phyloP scores from a whole-genome alignment of 768 basidiomycete species.

The Phaffia australis region DNA sequence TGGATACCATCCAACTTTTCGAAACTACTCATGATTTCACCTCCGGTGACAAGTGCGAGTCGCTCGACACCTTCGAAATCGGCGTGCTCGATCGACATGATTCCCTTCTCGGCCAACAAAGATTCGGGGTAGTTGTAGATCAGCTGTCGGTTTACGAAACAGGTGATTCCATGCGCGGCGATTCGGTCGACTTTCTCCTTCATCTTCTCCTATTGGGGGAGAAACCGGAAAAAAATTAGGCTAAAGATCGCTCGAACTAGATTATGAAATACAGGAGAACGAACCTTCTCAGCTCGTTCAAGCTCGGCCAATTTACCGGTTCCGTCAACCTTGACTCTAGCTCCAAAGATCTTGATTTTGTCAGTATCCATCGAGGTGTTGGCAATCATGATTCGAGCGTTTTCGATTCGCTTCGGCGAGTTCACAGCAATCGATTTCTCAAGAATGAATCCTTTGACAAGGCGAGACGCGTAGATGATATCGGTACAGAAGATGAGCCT shows the following conservation, averaged over 20 bases:
- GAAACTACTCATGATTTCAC: slow-evolving; percentile 93
- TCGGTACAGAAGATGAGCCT: slow-evolving; percentile 1
- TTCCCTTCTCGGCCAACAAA: slow-evolving; percentile 83
- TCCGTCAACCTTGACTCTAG: slow-evolving; percentile 85
- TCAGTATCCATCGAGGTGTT: slow-evolving; percentile 99
- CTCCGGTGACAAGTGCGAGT: slow-evolving; percentile 87
- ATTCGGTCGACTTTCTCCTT: slow-evolving; percentile 93
- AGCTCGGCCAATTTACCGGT: slow-evolving; percentile 96
- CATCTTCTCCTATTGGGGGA: slow-evolving; percentile 81
- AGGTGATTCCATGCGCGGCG: slow-evolving; percentile 86
- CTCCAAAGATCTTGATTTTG: slow-evolving; percentile 99
- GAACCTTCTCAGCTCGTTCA: slow-evolving; percentile 81
- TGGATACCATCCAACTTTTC: slow-evolving; percentile 85
- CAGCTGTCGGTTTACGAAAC: slow-evolving; percentile 94
- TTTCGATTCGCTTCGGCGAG: slow-evolving; percentile 87
- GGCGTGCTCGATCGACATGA: slow-evolving; percentile 93
- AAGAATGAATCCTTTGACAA: slow-evolving; percentile 72
- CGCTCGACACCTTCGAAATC: slow-evolving; percentile 99
- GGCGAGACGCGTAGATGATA: not conserved
- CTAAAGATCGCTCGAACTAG: not conserved
- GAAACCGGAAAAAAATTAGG: not conserved
- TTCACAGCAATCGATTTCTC: slow-evolving; percentile 91
- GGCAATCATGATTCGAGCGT: slow-evolving; percentile 89
- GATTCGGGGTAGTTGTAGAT: slow-evolving; percentile 99
- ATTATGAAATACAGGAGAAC: slow-evolving; percentile 28